Conservation (phyloP, 306 rosid species). For the Castanea mollissima region DNA sequence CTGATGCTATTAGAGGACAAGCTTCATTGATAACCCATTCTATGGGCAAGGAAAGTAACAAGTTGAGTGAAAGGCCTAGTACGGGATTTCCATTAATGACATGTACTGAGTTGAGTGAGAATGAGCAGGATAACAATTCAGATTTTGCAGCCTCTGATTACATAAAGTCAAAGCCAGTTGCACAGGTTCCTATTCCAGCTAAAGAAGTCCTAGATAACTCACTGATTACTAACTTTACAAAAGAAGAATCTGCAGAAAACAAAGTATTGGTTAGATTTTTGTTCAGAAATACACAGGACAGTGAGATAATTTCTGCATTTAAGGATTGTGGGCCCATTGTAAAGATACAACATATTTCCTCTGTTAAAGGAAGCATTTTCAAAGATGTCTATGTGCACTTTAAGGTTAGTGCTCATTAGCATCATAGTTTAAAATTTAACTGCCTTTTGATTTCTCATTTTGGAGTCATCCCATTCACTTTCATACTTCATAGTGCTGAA, state of each 20-base stretch:
- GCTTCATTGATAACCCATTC: background rate
- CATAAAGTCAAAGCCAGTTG: background rate
- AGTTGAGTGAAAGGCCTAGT: background rate
- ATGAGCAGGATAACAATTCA: background rate
- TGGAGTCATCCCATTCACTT: no score
- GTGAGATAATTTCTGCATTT: background rate
- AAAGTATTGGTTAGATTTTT: slow-evolving; percentile 25
- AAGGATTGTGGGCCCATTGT: background rate
- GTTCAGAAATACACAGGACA: background rate
- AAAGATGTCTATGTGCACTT: slow-evolving; percentile 21
- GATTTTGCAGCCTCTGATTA: background rate
- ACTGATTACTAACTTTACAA: background rate
- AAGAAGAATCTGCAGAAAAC: slow-evolving; percentile 7
- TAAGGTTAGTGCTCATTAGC: slow-evolving; percentile 6
- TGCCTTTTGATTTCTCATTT: background rate
- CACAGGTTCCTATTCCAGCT: background rate
- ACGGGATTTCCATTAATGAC: background rate
- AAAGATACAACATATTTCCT: slow-evolving; percentile 6
- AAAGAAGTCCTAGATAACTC: background rate
- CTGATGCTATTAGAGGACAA: background rate
- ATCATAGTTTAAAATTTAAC: background rate
- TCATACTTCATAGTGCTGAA: no score
- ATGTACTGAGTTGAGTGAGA: background rate
- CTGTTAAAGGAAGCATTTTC: slow-evolving; percentile 18
- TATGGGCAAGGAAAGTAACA: background rate